Evolutionary conservation across 1,284 basidiomycete species (phyloP).

Genomic region (Trametes sp.): DNA sequence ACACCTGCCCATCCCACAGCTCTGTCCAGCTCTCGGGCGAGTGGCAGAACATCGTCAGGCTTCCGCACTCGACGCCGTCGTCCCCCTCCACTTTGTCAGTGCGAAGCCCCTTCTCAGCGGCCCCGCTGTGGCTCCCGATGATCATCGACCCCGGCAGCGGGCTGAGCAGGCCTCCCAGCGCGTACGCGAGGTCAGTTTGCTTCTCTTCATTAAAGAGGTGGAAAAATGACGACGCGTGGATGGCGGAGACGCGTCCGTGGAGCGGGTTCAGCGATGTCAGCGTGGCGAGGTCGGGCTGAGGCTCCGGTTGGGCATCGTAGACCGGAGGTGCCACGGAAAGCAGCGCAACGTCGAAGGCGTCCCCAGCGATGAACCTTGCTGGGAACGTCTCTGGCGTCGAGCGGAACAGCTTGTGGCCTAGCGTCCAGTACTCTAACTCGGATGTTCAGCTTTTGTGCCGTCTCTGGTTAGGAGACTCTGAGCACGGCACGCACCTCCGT

Average conservation of each 20-base stretch:
- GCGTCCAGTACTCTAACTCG: constrained; percentile 42
- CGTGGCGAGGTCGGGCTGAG: constrained; percentile 35
- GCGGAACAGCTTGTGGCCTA: constrained; percentile 45
- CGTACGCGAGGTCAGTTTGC: constrained; percentile 49
- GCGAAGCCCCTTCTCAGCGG: constrained; percentile 35
- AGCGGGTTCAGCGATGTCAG: constrained; percentile 54
- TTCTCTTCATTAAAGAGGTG: constrained; percentile 56
- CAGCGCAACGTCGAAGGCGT: constrained; percentile 50
- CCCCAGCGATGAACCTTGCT: constrained; percentile 53
- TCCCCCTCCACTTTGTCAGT: too few species aligned
- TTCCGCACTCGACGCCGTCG: not conserved
- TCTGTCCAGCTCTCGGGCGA: constrained; percentile 49
- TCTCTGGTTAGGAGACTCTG: too few species aligned
- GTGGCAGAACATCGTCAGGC: constrained; percentile 40
- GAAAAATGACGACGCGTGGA: constrained; percentile 58
- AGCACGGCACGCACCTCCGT: constrained; percentile 40
- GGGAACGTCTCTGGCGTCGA: constrained; percentile 49
- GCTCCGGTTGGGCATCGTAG: constrained; percentile 21
- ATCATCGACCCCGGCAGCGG: constrained; percentile 45
- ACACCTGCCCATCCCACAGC: constrained; percentile 53
- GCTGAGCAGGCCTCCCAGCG: constrained; percentile 49
- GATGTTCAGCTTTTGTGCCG: not conserved
- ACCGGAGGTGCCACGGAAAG: constrained; percentile 43
- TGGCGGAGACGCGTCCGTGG: constrained; percentile 52
- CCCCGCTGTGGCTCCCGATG: constrained; percentile 43